phyloP scores from a whole-genome alignment of 306 rosid genomes.

The Glycine latifolia region DNA sequence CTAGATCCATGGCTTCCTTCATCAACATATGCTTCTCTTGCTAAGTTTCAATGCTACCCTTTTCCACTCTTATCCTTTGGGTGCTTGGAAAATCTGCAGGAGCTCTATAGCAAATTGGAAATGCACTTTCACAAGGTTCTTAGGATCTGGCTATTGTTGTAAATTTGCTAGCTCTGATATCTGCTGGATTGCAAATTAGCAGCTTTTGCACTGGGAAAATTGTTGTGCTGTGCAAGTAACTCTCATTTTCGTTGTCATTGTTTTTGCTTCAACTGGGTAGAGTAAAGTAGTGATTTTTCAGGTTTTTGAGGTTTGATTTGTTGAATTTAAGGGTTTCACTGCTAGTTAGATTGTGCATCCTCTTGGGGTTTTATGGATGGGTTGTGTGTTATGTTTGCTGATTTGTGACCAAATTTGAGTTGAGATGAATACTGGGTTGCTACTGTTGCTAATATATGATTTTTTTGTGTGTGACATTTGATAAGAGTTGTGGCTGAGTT shows the following conservation, averaged over 20 bases:
- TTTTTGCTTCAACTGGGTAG: constrained; percentile 43
- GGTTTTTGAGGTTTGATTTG: constrained; percentile 49
- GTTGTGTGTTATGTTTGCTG: constrained; percentile 44
- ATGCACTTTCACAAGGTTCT: constrained; percentile 40
- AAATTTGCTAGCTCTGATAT: constrained; percentile 24
- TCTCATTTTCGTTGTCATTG: constrained; percentile 45
- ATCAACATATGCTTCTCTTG: constrained; percentile 49
- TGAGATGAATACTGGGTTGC: neutral
- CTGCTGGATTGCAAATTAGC: constrained; percentile 34
- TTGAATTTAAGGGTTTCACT: constrained; percentile 40
- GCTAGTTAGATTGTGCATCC: constrained; percentile 19
- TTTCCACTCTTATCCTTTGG: constrained; percentile 30
- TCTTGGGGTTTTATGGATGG: constrained; percentile 44
- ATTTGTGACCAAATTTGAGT: constrained; percentile 41
- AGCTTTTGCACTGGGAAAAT: neutral
- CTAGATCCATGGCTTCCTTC: constrained; percentile 82
- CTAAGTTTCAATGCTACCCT: constrained; percentile 51
- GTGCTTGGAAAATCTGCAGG: constrained; percentile 29
- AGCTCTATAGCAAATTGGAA: constrained; percentile 46
- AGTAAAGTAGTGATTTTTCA: constrained; percentile 50
- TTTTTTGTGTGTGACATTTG: constrained; percentile 36
- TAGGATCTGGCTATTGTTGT: constrained; percentile 45
- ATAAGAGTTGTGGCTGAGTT: constrained; percentile 35
- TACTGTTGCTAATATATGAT: constrained; percentile 27
- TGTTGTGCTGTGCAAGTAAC: constrained; percentile 44